Conservation (phyloP, 306 rosid species). For the Ceratonia siliqua region DNA sequence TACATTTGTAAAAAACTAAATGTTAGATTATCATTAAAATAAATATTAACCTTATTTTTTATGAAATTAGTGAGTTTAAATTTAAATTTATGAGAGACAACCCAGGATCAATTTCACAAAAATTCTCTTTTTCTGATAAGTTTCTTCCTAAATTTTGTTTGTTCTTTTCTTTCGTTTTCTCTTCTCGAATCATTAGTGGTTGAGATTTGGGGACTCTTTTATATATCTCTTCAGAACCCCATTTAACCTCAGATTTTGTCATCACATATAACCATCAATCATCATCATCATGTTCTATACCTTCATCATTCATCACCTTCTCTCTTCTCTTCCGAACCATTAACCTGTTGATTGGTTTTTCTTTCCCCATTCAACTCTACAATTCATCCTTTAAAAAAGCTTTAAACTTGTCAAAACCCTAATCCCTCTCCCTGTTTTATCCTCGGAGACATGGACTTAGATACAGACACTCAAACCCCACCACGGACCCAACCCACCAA, state of each 20-base stretch:
- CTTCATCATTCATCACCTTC: conserved; percentile 16
- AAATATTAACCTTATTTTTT: too few relatives aligned
- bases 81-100: too few relatives aligned
- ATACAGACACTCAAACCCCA: conserved; percentile 51
- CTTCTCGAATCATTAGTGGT: conserved; percentile 44
- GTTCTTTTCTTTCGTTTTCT: conserved; percentile 28
- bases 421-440: conserved; percentile 31
- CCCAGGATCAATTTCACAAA: too few relatives aligned
- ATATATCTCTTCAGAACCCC: conserved; percentile 30
- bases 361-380: conserved; percentile 25
- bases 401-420: conserved; percentile 48
- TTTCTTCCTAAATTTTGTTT: background rate
- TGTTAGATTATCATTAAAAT: too few relatives aligned
- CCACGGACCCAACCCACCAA: conserved; percentile 37
- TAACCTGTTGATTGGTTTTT: background rate
- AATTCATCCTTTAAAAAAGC: conserved; percentile 17
- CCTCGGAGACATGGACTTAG: conserved; percentile 52
- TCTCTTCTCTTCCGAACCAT: conserved; percentile 33
- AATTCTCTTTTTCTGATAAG: too few relatives aligned
- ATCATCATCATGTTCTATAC: conserved; percentile 28
- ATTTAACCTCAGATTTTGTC: conserved; percentile 54
- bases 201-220: conserved; percentile 39
- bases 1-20: too few relatives aligned
- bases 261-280: conserved; percentile 51
- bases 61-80: too few relatives aligned